These are phyloP conservation scores for Cornus controversa DNA, from an alignment of 148 eudicot genomes.

Conservation along the genomic window DNA sequence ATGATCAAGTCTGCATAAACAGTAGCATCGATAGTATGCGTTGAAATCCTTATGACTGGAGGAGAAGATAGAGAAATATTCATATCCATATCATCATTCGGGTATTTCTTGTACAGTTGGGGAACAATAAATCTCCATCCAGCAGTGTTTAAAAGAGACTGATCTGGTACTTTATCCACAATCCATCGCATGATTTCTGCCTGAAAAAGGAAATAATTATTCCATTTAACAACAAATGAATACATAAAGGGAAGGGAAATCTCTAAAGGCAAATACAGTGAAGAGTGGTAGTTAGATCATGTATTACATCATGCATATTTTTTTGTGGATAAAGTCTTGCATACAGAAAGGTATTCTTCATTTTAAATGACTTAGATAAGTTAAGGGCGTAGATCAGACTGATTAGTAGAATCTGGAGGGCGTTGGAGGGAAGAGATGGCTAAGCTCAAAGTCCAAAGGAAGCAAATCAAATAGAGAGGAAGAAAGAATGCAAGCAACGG, in stretches of 20 bases:
- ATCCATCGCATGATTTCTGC: conserved; percentile 70
- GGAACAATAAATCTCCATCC: conserved; percentile 87
- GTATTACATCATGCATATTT: not conserved
- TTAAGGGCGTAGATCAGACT: too few species aligned
- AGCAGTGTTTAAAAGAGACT: conserved; percentile 68
- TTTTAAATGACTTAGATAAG: too few species aligned
- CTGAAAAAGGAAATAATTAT: conserved; percentile 26
- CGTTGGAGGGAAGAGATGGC: too few species aligned
- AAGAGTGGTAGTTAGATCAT: not conserved
- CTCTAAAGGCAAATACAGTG: not conserved
- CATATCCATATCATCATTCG: conserved; percentile 68
- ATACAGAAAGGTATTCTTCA: not conserved
- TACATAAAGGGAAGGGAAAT: not conserved
- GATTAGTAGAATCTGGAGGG: too few species aligned
- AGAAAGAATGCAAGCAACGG: too few species aligned
- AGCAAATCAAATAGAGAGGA: too few species aligned
- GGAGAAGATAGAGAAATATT: conserved; percentile 64
- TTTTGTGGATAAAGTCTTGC: not conserved
- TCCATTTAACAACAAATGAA: not conserved
- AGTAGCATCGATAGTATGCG: conserved; percentile 41
- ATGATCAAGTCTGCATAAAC: conserved; percentile 54
- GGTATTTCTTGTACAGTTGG: conserved; percentile 71
- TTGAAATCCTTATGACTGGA: conserved; percentile 44
- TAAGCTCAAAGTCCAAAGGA: too few species aligned
- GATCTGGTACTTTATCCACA: conserved; percentile 68